A percentile compares a stretch with the other conserved stretches of the same genome.
phyloP scores from a whole-genome alignment of 768 basidiomycete species.

The Leccinellum albellum region DNA sequence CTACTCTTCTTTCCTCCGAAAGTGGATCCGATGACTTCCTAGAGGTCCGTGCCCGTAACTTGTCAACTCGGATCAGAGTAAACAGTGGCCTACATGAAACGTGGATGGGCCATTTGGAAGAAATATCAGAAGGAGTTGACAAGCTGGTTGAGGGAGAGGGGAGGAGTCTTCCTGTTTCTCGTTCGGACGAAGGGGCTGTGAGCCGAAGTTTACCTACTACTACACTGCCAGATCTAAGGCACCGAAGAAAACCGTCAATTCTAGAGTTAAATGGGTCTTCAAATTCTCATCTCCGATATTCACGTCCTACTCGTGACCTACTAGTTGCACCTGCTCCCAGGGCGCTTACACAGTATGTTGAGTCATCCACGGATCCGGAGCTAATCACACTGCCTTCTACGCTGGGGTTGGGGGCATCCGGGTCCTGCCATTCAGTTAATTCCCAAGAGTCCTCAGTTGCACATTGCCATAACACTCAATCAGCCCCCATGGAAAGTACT shows the following conservation, averaged over 20 bases:
- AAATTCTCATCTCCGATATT: conserved; percentile 44
- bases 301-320: conserved; percentile 47
- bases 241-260: conserved; percentile 47
- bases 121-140: conserved; percentile 62
- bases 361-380: conserved; percentile 50
- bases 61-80: conserved; percentile 50
- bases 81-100: conserved; percentile 43
- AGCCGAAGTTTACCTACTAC: conserved; percentile 47
- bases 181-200: conserved; percentile 25
- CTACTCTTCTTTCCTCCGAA: conserved; percentile 47
- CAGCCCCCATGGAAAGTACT: not conserved
- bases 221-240: conserved; percentile 28
- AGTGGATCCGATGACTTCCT: conserved; percentile 42
- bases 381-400: conserved; percentile 65
- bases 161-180: conserved; percentile 3
- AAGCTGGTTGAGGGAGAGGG: conserved; percentile 42
- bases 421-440: conserved; percentile 25
- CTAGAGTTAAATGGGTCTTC: conserved; percentile 32
- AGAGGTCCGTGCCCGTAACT: conserved; percentile 46
- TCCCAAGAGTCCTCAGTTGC: conserved; percentile 2
- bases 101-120: conserved; percentile 69
- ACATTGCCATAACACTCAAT: conserved; percentile 1
- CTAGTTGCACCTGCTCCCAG: conserved; percentile 69
- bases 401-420: conserved; percentile 52
- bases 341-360: conserved; percentile 72